Conservation (phyloP, 2,329 filamentous ascomycete genomes). For the Aspergillus texensis region DNA sequence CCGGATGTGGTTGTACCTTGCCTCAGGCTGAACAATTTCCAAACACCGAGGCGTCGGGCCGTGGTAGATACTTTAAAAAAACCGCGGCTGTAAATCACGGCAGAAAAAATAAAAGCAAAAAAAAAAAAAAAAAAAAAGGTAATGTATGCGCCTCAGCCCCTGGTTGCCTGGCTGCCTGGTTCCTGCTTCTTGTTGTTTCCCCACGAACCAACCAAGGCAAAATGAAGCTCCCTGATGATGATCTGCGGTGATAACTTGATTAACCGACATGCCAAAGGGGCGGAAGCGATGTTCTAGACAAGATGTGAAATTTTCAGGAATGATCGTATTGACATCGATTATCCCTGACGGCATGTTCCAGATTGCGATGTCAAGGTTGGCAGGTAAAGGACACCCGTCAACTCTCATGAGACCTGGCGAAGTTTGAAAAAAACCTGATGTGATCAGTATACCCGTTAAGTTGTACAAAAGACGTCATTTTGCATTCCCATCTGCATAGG, state of each 20-base stretch:
- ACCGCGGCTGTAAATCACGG: neutral
- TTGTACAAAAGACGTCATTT: slow-evolving; percentile 8
- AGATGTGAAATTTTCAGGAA: slow-evolving; percentile 1
- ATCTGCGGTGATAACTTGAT: slow-evolving; percentile 22
- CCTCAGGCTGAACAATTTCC: neutral
- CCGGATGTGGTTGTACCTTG: neutral
- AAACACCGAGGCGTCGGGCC: neutral
- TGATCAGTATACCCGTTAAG: neutral
- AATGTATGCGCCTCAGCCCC: slow-evolving; percentile 7
- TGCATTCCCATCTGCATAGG: slow-evolving; percentile 3
- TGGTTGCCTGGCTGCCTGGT: slow-evolving; percentile 24
- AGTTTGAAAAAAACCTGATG: neutral
- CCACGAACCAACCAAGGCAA: slow-evolving; percentile 17
- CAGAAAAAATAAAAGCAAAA: neutral
- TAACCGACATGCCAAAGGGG: slow-evolving; percentile 18
- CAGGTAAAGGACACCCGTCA: neutral
- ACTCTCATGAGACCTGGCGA: neutral
- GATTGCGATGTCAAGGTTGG: neutral
- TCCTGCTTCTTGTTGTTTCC: slow-evolving; percentile 4
- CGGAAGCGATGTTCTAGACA: slow-evolving; percentile 12
- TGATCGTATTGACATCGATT: neutral
- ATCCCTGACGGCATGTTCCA: slow-evolving; percentile 1
- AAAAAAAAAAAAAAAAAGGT: slow-evolving; percentile 1
- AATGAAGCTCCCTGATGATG: slow-evolving; percentile 20
- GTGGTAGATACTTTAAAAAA: neutral